Conservation (phyloP, 371 early-diverging fungal species). For the Zychaea mexicana region DNA sequence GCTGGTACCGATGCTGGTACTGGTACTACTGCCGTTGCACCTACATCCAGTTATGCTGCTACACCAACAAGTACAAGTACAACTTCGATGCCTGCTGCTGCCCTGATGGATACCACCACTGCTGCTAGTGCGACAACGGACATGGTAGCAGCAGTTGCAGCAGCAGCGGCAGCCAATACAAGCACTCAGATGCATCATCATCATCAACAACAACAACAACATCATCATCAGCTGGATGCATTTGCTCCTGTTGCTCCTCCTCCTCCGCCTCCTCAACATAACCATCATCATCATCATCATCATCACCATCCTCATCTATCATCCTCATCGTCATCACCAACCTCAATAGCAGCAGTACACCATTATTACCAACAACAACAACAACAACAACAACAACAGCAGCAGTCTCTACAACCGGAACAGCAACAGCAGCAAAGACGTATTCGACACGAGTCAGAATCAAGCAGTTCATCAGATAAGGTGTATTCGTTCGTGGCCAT, state of each 20-base stretch:
- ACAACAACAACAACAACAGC: background rate
- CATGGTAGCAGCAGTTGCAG: background rate
- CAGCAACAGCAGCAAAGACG: slow-evolving; percentile 9
- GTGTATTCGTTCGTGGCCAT: slow-evolving; percentile 58
- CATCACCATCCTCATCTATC: background rate
- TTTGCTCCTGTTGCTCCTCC: background rate
- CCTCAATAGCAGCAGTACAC: too few species aligned
- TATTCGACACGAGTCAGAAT: slow-evolving; percentile 31
- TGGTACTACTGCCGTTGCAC: background rate
- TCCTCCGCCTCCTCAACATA: too few species aligned
- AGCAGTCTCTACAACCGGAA: background rate
- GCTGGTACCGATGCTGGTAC: too few species aligned
- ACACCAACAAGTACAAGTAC: background rate
- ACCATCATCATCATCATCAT: too few species aligned
- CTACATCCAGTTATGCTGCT: background rate
- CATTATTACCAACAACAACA: too few species aligned
- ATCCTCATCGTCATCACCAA: background rate
- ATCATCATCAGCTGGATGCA: background rate
- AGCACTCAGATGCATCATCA: too few species aligned
- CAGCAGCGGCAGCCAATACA: slow-evolving; percentile 1
- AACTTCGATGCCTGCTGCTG: background rate
- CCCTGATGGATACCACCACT: background rate
- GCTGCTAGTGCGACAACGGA: background rate
- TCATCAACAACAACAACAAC: background rate
- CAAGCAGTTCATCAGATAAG: slow-evolving; percentile 35